Evolutionary conservation across 805 yeast genomes (phyloP).

Genomic region (Huiozyma naganishii): DNA sequence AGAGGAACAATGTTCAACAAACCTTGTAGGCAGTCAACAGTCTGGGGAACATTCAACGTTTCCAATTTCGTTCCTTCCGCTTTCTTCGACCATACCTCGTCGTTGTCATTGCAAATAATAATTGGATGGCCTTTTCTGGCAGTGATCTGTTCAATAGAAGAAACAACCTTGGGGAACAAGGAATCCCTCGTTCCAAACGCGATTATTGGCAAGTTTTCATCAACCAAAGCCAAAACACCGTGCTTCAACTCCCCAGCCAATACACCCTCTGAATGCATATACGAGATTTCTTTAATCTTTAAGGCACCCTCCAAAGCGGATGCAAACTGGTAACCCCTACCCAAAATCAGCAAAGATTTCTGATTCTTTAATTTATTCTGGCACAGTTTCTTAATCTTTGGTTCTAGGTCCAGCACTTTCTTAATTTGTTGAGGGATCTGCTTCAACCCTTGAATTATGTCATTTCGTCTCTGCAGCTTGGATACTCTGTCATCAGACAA

Average conservation of each 20-base stretch:
- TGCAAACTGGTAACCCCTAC: conserved; percentile 96
- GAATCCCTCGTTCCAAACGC: conserved; percentile 96
- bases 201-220: conserved; percentile 84
- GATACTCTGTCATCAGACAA: conserved; percentile 86
- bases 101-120: conserved; percentile 79
- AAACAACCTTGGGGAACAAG: conserved; percentile 88
- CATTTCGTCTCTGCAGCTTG: conserved; percentile 60
- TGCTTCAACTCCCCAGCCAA: conserved; percentile 98
- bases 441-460: conserved; percentile 78
- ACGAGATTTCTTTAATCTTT: conserved; percentile 94
- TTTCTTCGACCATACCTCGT: conserved; percentile 43
- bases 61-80: conserved; percentile 35
- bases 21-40: conserved; percentile 97
- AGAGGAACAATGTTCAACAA: conserved; percentile 86
- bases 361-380: conserved; percentile 61
- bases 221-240: conserved; percentile 95
- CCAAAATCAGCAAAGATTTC: conserved; percentile 80
- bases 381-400: conserved; percentile 66
- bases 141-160: conserved; percentile 91
- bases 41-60: conserved; percentile 81
- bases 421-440: conserved; percentile 78
- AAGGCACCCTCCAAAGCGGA: conserved; percentile 97
- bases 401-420: conserved; percentile 62
- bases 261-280: conserved; percentile 98
- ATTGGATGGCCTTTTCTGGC: conserved; percentile 98